Conservation (phyloP, 768 basidiomycete species). For the Calocera viscosa region DNA sequence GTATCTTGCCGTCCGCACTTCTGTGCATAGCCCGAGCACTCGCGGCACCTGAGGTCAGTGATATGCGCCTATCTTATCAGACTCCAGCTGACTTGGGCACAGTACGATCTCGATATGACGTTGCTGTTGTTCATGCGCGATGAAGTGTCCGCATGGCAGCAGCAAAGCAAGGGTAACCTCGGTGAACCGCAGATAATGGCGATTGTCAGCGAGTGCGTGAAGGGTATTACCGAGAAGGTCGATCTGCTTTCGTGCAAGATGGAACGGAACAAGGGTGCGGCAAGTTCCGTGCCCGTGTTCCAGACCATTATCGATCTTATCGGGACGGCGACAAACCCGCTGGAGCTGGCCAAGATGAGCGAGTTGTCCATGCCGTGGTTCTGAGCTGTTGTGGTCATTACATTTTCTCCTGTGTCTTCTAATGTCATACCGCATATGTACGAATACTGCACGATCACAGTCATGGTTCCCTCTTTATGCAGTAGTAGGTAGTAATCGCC, state of each 20-base stretch:
- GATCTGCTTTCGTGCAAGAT: slow-evolving; percentile 76
- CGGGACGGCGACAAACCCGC: slow-evolving; percentile 72
- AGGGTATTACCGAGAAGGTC: slow-evolving; percentile 64
- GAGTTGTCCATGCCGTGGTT: slow-evolving; percentile 84
- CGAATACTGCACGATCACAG: background rate
- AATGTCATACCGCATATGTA: background rate
- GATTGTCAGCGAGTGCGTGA: slow-evolving; percentile 43
- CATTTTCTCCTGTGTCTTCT: background rate
- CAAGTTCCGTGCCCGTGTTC: slow-evolving; percentile 44
- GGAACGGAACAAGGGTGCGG: slow-evolving; percentile 51
- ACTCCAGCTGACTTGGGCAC: background rate
- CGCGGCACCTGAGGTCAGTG: slow-evolving; percentile 75
- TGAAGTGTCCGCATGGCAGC: slow-evolving; percentile 68
- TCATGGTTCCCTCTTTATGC: background rate
- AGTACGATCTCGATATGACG: slow-evolving; percentile 89
- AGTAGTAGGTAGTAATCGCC: background rate
- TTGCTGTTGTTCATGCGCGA: slow-evolving; percentile 85
- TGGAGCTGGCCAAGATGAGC: slow-evolving; percentile 72
- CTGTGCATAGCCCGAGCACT: slow-evolving; percentile 85
- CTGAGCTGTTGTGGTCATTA: slow-evolving; percentile 25
- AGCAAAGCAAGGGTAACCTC: slow-evolving; percentile 44
- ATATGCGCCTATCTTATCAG: slow-evolving; percentile 6
- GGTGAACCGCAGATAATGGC: slow-evolving; percentile 47
- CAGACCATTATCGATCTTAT: slow-evolving; percentile 76
- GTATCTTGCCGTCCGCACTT: slow-evolving; percentile 70